Percentiles rank a stretch among this genome's conserved stretches.
These are phyloP conservation scores for Phlebiopsis gigantea DNA, from an alignment of 768 basidiomycete genomes.

Conservation along the genomic window DNA sequence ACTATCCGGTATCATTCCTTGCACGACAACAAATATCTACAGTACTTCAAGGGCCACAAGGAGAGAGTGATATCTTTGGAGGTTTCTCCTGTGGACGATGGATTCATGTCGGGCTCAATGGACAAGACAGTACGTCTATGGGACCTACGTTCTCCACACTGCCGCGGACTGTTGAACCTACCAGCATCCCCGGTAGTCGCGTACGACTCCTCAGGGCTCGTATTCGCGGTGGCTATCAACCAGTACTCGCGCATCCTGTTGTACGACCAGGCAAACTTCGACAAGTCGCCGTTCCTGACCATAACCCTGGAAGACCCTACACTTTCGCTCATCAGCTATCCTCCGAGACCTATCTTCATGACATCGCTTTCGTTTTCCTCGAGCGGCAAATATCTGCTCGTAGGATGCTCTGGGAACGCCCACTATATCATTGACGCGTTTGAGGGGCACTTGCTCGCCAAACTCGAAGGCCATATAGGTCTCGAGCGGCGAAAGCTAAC, in stretches of 20 bases:
- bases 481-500: slow-evolving; percentile 62
- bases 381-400: slow-evolving; percentile 84
- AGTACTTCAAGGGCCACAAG: slow-evolving; percentile 95
- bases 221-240: slow-evolving; percentile 86
- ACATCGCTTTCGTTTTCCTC: slow-evolving; percentile 89
- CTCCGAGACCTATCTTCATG: slow-evolving; percentile 85
- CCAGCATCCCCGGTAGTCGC: slow-evolving; percentile 75
- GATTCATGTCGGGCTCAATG: slow-evolving; percentile 90
- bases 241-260: slow-evolving; percentile 75
- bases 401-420: slow-evolving; percentile 88
- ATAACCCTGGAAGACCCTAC: slow-evolving; percentile 81
- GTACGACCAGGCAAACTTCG: slow-evolving; percentile 82
- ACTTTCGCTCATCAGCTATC: slow-evolving; percentile 67
- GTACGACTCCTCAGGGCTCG: slow-evolving; percentile 76
- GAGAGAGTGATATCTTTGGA: slow-evolving; percentile 85
- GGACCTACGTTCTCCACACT: slow-evolving; percentile 81
- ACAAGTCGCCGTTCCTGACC: slow-evolving; percentile 87
- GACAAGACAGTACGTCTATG: slow-evolving; percentile 95
- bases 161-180: slow-evolving; percentile 74
- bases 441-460: slow-evolving; percentile 75
- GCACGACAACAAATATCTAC: slow-evolving; percentile 94
- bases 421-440: slow-evolving; percentile 95
- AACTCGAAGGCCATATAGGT: slow-evolving; percentile 81
- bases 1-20: slow-evolving; percentile 91
- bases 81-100: slow-evolving; percentile 89